These are phyloP conservation scores for Zymoseptoria crescenta DNA, from an alignment of 2,329 filamentous ascomycete species.

Conservation along the genomic window DNA sequence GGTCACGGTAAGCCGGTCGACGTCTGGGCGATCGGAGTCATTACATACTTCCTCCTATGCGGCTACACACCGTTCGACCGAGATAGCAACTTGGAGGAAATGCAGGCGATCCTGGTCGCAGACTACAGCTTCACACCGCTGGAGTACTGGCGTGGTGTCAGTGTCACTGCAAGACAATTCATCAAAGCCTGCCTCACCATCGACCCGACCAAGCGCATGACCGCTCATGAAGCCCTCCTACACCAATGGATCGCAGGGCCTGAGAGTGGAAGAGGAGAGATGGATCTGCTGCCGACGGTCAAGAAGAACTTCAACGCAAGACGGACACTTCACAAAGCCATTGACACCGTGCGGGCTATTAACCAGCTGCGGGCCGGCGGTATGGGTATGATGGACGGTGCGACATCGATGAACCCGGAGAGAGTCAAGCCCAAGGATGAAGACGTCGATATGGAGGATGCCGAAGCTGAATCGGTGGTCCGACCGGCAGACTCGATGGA, in stretches of 20 bases:
- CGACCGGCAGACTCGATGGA: conserved; percentile 40
- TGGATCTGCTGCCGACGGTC: conserved; percentile 56
- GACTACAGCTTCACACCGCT: conserved; percentile 92
- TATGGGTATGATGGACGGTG: conserved; percentile 53
- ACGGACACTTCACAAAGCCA: conserved; percentile 57
- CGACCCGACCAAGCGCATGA: conserved; percentile 80
- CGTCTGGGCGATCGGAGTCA: conserved; percentile 96
- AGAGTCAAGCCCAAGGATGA: conserved; percentile 22
- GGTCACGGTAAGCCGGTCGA: conserved; percentile 97
- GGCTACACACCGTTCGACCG: conserved; percentile 98
- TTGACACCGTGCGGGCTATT: conserved; percentile 60
- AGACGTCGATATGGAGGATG: conserved; percentile 37
- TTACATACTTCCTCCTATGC: conserved; percentile 96
- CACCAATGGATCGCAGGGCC: conserved; percentile 58
- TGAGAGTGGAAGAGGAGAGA: conserved; percentile 38
- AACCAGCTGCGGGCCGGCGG: conserved; percentile 58
- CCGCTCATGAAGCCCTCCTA: conserved; percentile 67
- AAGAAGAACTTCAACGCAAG: conserved; percentile 66
- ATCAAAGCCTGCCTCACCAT: conserved; percentile 87
- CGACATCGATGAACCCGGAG: conserved; percentile 48
- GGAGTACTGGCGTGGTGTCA: conserved; percentile 96
- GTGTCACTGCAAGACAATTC: conserved; percentile 74
- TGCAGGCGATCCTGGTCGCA: conserved; percentile 95
- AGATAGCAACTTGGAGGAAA: conserved; percentile 95
- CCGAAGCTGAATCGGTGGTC: conserved; percentile 6